Evolutionary conservation across 129 eudicot genomes (phyloP), one percentile per base, ranked within the genome.

Genomic region (Saussurea involucrata): DNA sequence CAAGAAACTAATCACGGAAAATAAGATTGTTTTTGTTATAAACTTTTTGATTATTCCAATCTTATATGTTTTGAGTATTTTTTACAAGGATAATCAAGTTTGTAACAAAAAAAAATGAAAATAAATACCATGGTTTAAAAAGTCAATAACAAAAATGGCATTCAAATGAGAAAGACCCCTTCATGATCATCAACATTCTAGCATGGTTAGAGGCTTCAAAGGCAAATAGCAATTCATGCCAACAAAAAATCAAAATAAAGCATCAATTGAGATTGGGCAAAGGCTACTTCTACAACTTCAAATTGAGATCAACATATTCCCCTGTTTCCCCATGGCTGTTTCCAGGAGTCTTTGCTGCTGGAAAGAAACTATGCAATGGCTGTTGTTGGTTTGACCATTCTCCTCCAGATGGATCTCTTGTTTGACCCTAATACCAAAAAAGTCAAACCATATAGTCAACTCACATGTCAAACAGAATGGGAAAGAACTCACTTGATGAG

Each of bases 301-400:
- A 78, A 71, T 69, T 85, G 63, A 90, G 92, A 88, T 92, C 93
- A 83, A 92, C 81, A 49, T 63, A 78, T 86, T 85, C 98, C 58
- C 68, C 92, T 58, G 69, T 73, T 55, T 81, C 86, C 31, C 68
- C 76, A 76, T 71, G 78, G 80, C 69, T 70, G 78, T 22, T 75
- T 73, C 80, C 80, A 29, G 66, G 72, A 21, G 27, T 70, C 82
- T 74, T 82, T 29, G 85, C 80, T 57, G 76, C 49, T 71, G 98
- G 98, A 24, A 88, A 81, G 86, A 88, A 88, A 75, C 87, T 85
- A 68, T 82, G 83, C 80, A 85, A 78, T 27, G 86, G 67, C 5
- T 71, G 88, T 3, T 74, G 88, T 71, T 84, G 84, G 6, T 46
- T 82, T 31, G 85, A 83, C 76, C 77, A 63, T 18, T 82, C 76